Evolutionary conservation across 106 monocot species (phyloP).

Genomic region (Acorus gramineus): DNA sequence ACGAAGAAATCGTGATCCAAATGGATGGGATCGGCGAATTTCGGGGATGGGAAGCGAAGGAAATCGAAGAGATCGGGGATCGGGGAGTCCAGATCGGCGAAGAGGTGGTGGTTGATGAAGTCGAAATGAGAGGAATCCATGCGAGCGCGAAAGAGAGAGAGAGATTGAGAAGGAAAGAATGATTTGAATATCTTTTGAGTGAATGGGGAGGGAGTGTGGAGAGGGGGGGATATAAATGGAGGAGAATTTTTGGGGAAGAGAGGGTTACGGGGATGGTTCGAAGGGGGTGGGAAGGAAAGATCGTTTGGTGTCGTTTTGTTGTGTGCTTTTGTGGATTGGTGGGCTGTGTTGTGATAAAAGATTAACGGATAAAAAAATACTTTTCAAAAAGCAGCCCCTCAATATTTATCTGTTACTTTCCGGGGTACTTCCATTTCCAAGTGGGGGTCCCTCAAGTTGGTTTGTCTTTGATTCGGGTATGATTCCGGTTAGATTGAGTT

Average conservation of each 20-base stretch:
- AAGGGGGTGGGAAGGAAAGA: too few relatives aligned
- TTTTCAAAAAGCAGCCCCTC: too few relatives aligned
- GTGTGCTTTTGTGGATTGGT: too few relatives aligned
- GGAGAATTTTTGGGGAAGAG: not conserved
- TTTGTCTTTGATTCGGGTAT: too few relatives aligned
- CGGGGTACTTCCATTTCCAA: too few relatives aligned
- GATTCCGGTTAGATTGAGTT: too few relatives aligned
- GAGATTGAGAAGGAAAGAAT: not conserved
- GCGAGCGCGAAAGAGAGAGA: not conserved
- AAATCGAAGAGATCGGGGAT: not conserved
- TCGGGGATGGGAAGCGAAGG: not conserved
- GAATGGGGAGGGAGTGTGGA: not conserved
- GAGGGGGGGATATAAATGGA: not conserved
- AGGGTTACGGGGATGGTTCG: not conserved
- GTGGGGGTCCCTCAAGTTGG: too few relatives aligned
- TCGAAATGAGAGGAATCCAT: slow-evolving; percentile 16
- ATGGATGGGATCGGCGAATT: slow-evolving; percentile 7
- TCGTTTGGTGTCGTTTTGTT: too few relatives aligned
- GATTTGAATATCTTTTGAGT: not conserved
- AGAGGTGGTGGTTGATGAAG: slow-evolving; percentile 29
- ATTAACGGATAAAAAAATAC: too few relatives aligned
- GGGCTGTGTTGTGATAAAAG: too few relatives aligned
- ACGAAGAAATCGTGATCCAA: not conserved
- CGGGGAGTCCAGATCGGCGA: slow-evolving; percentile 7
- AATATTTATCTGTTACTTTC: too few relatives aligned